Evolutionary conservation across 2,329 filamentous ascomycete genomes (phyloP).

Genomic region (Fusarium foetens): DNA sequence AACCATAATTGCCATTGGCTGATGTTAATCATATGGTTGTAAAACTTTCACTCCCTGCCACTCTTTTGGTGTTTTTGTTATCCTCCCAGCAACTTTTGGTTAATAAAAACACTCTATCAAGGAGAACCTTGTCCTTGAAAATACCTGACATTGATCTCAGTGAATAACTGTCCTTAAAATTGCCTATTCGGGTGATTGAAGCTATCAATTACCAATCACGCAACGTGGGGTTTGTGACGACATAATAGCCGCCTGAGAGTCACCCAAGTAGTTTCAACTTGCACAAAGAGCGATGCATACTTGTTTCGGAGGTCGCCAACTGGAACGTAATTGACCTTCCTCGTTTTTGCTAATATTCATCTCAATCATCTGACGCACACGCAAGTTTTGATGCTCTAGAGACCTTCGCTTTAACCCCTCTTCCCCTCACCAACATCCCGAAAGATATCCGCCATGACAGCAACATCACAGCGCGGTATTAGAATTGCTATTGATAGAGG

Average conservation of each 20-base stretch:
- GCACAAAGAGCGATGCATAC: slow-evolving; percentile 2
- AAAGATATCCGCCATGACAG: slow-evolving; percentile 48
- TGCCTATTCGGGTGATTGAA: slow-evolving; percentile 11
- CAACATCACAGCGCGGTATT: slow-evolving; percentile 64
- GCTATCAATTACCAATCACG: slow-evolving; percentile 31
- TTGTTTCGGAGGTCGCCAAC: background rate
- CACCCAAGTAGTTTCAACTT: slow-evolving; percentile 14
- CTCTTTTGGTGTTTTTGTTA: background rate
- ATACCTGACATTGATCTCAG: background rate
- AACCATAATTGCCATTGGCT: background rate
- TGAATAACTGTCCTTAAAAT: slow-evolving; percentile 1
- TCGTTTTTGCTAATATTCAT: background rate
- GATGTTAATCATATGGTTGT: background rate
- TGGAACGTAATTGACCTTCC: background rate
- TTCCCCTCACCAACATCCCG: slow-evolving; percentile 17
- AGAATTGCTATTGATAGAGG: slow-evolving; percentile 83
- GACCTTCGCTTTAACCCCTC: slow-evolving; percentile 12
- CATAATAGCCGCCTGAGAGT: slow-evolving; percentile 10
- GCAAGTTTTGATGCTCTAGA: background rate
- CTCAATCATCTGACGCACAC: background rate
- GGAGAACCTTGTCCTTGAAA: background rate
- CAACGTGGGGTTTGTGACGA: slow-evolving; percentile 37
- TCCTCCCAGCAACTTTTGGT: background rate
- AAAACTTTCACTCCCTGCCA: background rate
- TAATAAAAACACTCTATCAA: background rate